Evolutionary conservation across 2,329 filamentous ascomycete species (phyloP).

Genomic region (Colletotrichum theobromicola): DNA sequence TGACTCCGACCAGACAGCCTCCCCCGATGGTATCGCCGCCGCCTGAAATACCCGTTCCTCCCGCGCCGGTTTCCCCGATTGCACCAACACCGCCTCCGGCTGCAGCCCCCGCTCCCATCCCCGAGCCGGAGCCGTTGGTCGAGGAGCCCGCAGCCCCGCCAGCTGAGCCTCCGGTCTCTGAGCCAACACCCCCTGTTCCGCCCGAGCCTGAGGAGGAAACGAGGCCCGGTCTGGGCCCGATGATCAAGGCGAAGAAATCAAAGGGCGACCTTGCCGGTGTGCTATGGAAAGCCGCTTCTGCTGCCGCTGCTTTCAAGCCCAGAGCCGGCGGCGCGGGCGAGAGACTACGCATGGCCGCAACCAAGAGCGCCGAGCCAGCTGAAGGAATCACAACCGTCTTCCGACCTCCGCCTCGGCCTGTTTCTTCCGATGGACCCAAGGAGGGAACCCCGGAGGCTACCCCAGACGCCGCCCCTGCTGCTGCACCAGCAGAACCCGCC

Average conservation of each 20-base stretch:
- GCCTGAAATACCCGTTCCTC: conserved; percentile 4
- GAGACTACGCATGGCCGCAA: conserved; percentile 69
- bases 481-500: conserved; percentile 30
- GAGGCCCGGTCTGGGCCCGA: conserved; percentile 84
- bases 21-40: neutral
- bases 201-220: conserved; percentile 41
- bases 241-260: conserved; percentile 83
- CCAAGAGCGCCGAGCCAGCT: conserved; percentile 40
- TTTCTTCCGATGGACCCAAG: conserved; percentile 39
- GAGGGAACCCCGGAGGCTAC: conserved; percentile 27
- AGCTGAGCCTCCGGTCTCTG: conserved; percentile 20
- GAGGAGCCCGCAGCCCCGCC: neutral
- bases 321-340: conserved; percentile 87
- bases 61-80: conserved; percentile 11
- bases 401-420: conserved; percentile 70
- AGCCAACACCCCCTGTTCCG: conserved; percentile 26
- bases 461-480: conserved; percentile 26
- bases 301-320: conserved; percentile 76
- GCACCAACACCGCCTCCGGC: neutral
- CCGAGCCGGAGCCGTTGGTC: neutral
- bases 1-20: conserved; percentile 3
- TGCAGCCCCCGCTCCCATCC: neutral
- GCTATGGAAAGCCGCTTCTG: conserved; percentile 81
- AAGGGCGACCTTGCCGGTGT: conserved; percentile 75
- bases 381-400: conserved; percentile 90